Conservation (phyloP, 257 asterid species). For the Solanum bukasovii region DNA sequence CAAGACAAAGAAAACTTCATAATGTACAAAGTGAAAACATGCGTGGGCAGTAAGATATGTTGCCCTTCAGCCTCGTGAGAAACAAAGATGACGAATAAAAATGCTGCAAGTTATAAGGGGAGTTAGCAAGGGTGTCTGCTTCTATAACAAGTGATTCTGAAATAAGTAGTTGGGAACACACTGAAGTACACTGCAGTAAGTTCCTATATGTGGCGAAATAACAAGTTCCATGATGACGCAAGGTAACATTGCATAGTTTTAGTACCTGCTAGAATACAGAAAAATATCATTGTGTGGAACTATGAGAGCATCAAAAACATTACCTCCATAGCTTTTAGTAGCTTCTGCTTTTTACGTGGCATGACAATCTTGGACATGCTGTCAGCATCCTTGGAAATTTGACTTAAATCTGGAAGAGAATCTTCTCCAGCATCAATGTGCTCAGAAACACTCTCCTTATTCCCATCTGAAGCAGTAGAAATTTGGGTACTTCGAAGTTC, state of each 20-base stretch:
- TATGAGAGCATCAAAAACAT: background rate
- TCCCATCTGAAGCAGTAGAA: constrained; percentile 14
- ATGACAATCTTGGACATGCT: constrained; percentile 34
- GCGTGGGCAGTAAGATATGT: background rate
- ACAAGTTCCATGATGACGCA: background rate
- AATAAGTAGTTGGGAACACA: background rate
- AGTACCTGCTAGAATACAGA: background rate
- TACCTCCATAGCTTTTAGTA: constrained; percentile 62
- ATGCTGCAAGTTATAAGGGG: background rate
- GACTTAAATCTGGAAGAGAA: constrained; percentile 26
- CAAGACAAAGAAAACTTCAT: background rate
- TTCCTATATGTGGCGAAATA: background rate
- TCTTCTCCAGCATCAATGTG: constrained; percentile 26
- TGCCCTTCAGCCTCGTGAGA: background rate
- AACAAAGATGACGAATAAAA: background rate
- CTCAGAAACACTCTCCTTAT: constrained; percentile 11
- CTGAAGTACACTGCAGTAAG: background rate
- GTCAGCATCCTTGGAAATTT: constrained; percentile 42
- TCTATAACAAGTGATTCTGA: background rate
- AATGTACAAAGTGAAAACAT: background rate
- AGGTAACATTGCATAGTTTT: background rate
- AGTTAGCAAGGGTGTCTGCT: background rate
- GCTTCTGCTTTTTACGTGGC: constrained; percentile 55
- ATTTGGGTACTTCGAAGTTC: constrained; percentile 43
- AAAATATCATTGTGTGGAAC: background rate